Base-by-base conservation (phyloP, 2,329 filamentous ascomycete species). In the Trichoderma sp. region DNA sequence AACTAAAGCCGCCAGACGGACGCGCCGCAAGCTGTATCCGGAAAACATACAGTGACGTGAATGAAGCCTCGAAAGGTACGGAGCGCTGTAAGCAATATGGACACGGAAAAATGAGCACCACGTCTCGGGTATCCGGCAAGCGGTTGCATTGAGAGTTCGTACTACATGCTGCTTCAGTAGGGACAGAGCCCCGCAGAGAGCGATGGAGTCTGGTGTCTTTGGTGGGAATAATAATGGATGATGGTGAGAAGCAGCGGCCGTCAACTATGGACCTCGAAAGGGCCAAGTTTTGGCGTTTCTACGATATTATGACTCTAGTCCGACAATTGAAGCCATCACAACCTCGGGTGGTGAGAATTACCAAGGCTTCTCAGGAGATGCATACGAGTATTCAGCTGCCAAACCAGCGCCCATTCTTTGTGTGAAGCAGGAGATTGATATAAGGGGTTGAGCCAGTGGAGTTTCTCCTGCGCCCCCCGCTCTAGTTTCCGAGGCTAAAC, bases 121-220 rank as follows among this genome's bases (percentile, higher is more conserved):
- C 36, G 17, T 7, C 36, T 50, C 66, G 66, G 66, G 66, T 61
- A 68, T 68, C 26, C 66, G 66, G 66, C 66, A 68, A 50, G 17
- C 26, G 13, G 20, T 61, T 50, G 36, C 36, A 50, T 26, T 47
- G 36, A 68, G 57, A 50, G 12, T 23, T 68, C 36, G 20, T 34
- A 43, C 55, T 47, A 36, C 23, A 34, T 65, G 17, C 15, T 68
- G 12, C n/a, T 34, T 59, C 20, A 23, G 47, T 26, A 50, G 7
- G 36, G 34, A 17, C 6, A 39, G 30, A 32, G 36, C 66, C 36
- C 55, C 66, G 30, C 55, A 26, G 36, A 13, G 8, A 61, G 30
- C n/a, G 28, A 47, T 58, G 43, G 11, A 57, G 20, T 43, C 39
- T 43, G 39, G 39, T 68, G 43, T 7, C 11, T n/a, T 26, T 66